Conservation (phyloP, 2,329 filamentous ascomycete species). For the Verticillium longisporum region DNA sequence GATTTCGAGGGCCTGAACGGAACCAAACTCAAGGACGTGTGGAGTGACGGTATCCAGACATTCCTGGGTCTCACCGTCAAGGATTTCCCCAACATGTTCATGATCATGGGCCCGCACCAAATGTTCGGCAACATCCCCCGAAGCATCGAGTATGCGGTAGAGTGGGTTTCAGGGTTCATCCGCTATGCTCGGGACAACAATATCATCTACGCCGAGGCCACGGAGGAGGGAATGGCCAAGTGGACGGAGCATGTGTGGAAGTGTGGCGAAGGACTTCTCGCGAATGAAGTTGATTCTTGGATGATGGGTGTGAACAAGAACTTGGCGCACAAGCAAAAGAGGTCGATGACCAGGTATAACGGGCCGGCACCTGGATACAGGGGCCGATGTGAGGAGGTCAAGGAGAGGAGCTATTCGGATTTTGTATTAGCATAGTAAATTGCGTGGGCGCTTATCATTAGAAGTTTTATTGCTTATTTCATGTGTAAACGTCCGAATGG, state of each 20-base stretch:
- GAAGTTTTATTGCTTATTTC: too few relatives aligned
- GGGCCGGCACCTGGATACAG: conserved; percentile 37
- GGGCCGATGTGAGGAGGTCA: conserved; percentile 25
- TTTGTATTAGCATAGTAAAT: conserved; percentile 7
- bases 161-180: conserved; percentile 28
- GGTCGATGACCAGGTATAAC: conserved; percentile 38
- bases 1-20: conserved; percentile 23
- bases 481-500: too few relatives aligned
- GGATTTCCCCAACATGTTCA: conserved; percentile 41
- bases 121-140: conserved; percentile 35
- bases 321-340: conserved; percentile 34
- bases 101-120: conserved; percentile 35
- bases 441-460: background rate
- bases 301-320: conserved; percentile 51
- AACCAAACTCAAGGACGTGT: conserved; percentile 1
- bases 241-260: conserved; percentile 44
- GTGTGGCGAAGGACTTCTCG: conserved; percentile 34
- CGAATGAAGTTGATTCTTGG: conserved; percentile 44
- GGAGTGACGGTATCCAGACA: conserved; percentile 24
- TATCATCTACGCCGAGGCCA: conserved; percentile 30
- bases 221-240: conserved; percentile 24
- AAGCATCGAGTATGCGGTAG: conserved; percentile 33
- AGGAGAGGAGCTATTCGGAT: conserved; percentile 16
- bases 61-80: conserved; percentile 33
- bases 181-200: conserved; percentile 21